Conservation (phyloP, 345 rosid genomes). For the Iberis pinnata region DNA sequence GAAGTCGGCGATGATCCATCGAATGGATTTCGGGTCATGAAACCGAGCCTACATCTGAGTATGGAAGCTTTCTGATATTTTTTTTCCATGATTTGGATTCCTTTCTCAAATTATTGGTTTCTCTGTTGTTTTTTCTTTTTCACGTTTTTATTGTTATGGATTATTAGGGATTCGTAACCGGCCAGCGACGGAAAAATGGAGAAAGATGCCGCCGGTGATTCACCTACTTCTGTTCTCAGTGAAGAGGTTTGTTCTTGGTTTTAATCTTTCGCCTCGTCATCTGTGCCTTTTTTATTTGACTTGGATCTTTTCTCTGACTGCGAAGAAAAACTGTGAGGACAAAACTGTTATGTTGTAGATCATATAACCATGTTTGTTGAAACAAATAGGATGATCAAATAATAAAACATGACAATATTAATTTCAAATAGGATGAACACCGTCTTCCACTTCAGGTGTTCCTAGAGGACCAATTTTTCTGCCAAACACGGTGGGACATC, state of each 20-base stretch:
- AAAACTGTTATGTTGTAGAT: conserved; percentile 23
- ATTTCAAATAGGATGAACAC: too few relatives aligned
- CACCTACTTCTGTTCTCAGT: conserved; percentile 83
- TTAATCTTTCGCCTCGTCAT: too few relatives aligned
- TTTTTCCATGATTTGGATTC: too few relatives aligned
- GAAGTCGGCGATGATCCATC: too few relatives aligned
- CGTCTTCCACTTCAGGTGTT: conserved; percentile 16
- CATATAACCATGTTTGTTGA: too few relatives aligned
- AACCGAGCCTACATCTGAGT: too few relatives aligned
- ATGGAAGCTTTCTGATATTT: too few relatives aligned
- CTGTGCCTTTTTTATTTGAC: too few relatives aligned
- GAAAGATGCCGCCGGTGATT: conserved; percentile 46
- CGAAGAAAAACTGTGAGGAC: conserved; percentile 37
- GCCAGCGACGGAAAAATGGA: conserved; percentile 29
- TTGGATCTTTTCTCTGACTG: conserved; percentile 1
- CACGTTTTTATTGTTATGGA: not conserved
- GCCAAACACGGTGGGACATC: conserved; percentile 23
- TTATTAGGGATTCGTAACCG: conserved; percentile 36
- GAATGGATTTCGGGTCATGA: too few relatives aligned
- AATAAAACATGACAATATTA: too few relatives aligned
- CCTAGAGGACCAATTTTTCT: conserved; percentile 35
- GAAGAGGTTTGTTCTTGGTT: conserved; percentile 50
- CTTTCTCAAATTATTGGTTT: not conserved
- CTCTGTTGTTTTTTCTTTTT: not conserved
- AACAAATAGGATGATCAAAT: too few relatives aligned